Percentiles rank a stretch among this genome's conserved stretches.
These are phyloP conservation scores for Cyberlindnera mississippiensis DNA, from an alignment of 805 yeast species.

Conservation along the genomic window DNA sequence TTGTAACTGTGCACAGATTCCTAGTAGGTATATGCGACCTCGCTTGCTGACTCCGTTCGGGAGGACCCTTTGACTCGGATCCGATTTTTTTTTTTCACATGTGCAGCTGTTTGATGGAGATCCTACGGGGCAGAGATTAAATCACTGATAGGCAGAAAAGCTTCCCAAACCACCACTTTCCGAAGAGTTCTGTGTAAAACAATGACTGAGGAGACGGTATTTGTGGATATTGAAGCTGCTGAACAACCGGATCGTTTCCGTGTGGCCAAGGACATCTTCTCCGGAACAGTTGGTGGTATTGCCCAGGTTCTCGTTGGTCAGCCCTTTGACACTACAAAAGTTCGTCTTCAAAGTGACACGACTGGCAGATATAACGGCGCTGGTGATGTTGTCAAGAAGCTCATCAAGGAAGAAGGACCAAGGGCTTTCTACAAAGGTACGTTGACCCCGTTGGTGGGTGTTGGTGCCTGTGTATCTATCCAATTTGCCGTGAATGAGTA, in stretches of 20 bases:
- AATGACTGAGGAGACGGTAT: constrained; percentile 18
- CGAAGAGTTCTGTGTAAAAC: too few species aligned
- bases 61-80: background rate
- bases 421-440: constrained; percentile 91
- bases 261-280: constrained; percentile 33
- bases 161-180: too few species aligned
- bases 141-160: too few species aligned
- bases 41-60: constrained; percentile 1
- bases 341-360: constrained; percentile 71
- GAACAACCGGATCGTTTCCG: constrained; percentile 19
- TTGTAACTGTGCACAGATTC: too few species aligned
- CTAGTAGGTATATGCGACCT: too few species aligned
- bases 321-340: constrained; percentile 94
- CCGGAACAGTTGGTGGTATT: constrained; percentile 94
- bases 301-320: constrained; percentile 96
- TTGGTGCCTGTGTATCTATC: constrained; percentile 96
- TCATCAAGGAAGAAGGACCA: constrained; percentile 77
- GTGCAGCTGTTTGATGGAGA: background rate
- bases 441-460: constrained; percentile 86
- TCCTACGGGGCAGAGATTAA: background rate
- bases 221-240: constrained; percentile 10
- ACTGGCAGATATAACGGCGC: constrained; percentile 73
- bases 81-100: background rate
- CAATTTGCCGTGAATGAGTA: constrained; percentile 94
- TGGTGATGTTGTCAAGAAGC: constrained; percentile 66